A percentile compares a stretch with the other conserved stretches of the same genome.
These are phyloP conservation scores for Botrytis fabae DNA, from an alignment of 2,329 filamentous ascomycete species.

Conservation along the genomic window DNA sequence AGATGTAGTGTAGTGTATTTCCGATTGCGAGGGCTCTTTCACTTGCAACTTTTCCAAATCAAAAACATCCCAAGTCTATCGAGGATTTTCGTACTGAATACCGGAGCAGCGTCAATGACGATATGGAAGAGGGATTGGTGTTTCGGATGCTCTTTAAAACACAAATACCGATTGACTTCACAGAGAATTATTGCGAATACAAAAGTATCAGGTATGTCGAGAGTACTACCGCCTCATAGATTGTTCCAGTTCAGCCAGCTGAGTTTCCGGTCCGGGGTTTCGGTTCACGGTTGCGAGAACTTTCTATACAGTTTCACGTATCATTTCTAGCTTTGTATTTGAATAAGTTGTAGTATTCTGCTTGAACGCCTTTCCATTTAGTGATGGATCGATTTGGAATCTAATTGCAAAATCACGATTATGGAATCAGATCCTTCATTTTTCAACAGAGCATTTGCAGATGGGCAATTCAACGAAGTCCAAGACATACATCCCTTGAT, in stretches of 20 bases:
- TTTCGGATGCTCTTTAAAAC: not conserved
- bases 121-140: not conserved
- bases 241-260: not conserved
- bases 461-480: not conserved
- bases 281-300: not conserved
- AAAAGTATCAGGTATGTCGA: not conserved
- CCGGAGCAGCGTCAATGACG: not conserved
- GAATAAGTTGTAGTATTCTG: not conserved
- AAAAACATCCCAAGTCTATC: not conserved
- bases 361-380: not conserved
- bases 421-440: not conserved
- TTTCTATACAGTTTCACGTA: not conserved
- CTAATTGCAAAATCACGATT: not conserved
- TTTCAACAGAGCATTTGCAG: not conserved
- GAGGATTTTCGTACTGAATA: not conserved
- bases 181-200: not conserved
- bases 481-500: not conserved
- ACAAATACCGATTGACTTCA: not conserved
- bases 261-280: not conserved
- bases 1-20: not conserved
- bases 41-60: not conserved
- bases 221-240: not conserved
- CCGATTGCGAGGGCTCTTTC: not conserved
- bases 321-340: not conserved
- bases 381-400: not conserved